Evolutionary conservation across 345 rosid genomes (phyloP).

Genomic region (Diplotaxis tenuifolia): DNA sequence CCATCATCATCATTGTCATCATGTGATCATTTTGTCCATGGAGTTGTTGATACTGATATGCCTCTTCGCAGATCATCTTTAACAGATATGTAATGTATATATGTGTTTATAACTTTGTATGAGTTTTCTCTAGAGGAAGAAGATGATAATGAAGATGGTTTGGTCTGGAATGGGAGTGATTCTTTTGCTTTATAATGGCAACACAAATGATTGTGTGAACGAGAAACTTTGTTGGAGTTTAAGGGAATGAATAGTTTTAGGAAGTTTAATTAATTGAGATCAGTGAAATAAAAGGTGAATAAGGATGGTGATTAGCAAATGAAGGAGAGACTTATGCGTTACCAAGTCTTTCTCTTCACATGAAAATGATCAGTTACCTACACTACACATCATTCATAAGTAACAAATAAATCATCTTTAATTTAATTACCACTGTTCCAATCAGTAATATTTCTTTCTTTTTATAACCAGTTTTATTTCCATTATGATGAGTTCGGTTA

Average conservation of each 20-base stretch:
- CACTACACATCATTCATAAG: background rate
- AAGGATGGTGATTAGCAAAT: constrained; percentile 17
- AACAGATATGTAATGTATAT: background rate
- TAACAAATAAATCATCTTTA: background rate
- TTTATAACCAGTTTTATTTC: background rate
- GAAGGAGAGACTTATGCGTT: constrained; percentile 26
- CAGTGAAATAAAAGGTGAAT: background rate
- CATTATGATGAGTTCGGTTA: background rate
- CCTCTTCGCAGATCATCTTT: constrained; percentile 31
- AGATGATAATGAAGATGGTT: constrained; percentile 12
- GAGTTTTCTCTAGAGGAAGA: constrained; percentile 7
- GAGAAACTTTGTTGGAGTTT: constrained; percentile 9
- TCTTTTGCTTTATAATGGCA: constrained; percentile 8
- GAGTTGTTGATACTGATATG: constrained; percentile 31
- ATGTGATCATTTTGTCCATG: constrained; percentile 24
- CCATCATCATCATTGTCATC: constrained; percentile 34
- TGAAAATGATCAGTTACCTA: background rate
- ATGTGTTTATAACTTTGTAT: background rate
- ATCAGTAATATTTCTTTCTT: background rate
- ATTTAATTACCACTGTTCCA: background rate
- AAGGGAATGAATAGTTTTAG: background rate
- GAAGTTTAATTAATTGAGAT: background rate
- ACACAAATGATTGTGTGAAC: constrained; percentile 10
- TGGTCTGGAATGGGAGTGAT: constrained; percentile 15
- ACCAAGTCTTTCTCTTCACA: constrained; percentile 1